Evolutionary conservation across 257 asterid species (phyloP), one percentile per base, ranked within the genome.

Genomic region (Petunia secreta): DNA sequence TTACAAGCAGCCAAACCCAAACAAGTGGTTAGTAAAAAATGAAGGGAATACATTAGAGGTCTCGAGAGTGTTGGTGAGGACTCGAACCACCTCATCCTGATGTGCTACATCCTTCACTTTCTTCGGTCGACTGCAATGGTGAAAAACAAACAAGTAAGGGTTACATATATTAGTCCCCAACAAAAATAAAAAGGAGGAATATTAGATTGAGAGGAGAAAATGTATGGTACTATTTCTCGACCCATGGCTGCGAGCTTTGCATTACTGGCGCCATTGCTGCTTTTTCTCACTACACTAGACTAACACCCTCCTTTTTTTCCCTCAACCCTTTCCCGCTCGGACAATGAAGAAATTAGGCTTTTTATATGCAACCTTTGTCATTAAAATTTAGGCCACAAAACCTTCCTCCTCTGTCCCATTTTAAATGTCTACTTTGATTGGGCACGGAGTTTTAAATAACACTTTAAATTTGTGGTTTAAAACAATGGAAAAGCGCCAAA

Each of bases 241-340:
- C 99, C 99, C 99, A 95, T 71, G 89, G 98, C 88, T 95, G 99
- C 78, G 95, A 88, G 91, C 92, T 95, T 86, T 87, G 99, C 88
- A 91, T 52, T 85, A 89, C 69, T 69, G 97, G 98, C 94, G 99
- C 97, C 99, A 93, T 95, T 6, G 69, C 80, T 50, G 9, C 36
- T 25, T 58, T 79, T 39, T 9, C 40, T 53, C 78, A 69, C 43
- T n/a, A 25, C 9, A 37, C 11, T 43, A 2, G 25, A 25, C 25
- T 25, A 25, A 25, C 25, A 25, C 25, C 25, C 25, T 37, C 58
- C 40, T 46, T 34, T 44, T 3, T 3, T 25, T 69, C 13, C 39
- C 59, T 3, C 8, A 5, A 8, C 53, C 59, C 39, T 50, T 75
- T 81, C 80, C 77, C 76, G 76, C 59, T 41, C n/a, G 6, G 2